Evolutionary conservation across 495 filamentous ascomycete genomes (phyloP), one percentile per base, ranked within the genome.

Genomic region (Podospora pseudopauciseta): DNA sequence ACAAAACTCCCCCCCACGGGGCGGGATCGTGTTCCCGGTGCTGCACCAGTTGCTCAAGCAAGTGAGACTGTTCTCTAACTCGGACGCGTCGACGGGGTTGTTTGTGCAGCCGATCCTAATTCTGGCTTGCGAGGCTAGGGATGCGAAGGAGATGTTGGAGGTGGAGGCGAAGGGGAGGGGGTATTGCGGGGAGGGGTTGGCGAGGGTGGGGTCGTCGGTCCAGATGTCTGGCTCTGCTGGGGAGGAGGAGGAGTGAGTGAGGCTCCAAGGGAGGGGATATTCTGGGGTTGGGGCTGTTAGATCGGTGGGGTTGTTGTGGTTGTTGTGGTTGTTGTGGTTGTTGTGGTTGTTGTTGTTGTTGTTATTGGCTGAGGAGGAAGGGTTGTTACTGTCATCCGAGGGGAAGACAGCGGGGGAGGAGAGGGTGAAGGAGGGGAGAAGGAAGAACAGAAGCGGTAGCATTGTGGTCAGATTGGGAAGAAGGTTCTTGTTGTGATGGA

Each of bases 31-130:
- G 61, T 63, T 27, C 6, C 56, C 27, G 4, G 4, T 5, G 16
- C 23, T 19, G 32, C 61, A 63, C 61, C 61, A 63, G 32, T n/a
- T n/a, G 11, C 15, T 19, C 16, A 63, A 15, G 30, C 61, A 63
- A 2, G 32, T 32, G 16, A 63, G 28, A 16, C 28, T 32, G 19
- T 44, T 28, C 20, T 63, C 27, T 1, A 63, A 32, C n/a, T 63
- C 61, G 18, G 4, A 18, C 4, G 16, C 4, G n/a, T 63, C 20
- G 4, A 63, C 32, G 5, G 28, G 16, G 27, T 32, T 32, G 18
- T 44, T 19, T 27, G 61, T 63, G 61, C 61, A 63, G 32, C 61
- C 61, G 11, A 63, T 18, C 19, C 59, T 23, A 27, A 30, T 18
- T 13, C 26, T 7, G 5, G 5, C 5, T 4, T 6, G 2, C 3